Conservation (phyloP, 192 early-diverging fungal genomes). For the Thamnidium elegans region DNA sequence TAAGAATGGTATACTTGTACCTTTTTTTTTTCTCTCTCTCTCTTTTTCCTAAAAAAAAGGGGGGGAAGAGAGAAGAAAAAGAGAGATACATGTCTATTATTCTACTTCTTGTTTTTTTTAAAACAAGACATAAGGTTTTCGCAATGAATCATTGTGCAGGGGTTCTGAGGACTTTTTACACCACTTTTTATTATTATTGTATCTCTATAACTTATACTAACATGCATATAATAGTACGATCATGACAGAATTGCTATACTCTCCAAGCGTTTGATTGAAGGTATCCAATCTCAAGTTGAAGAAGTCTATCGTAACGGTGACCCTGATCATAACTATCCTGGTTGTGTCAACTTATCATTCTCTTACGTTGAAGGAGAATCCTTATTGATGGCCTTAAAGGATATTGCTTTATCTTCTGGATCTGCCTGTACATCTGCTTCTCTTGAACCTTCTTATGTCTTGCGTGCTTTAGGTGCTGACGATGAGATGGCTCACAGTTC, state of each 20-base stretch:
- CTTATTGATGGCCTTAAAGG: conserved; percentile 96
- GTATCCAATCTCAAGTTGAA: conserved; percentile 72
- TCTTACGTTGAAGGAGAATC: conserved; percentile 98
- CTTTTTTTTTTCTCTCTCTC: too few species aligned
- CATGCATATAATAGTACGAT: conserved; percentile 61
- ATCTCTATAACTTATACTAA: neutral
- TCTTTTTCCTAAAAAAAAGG: neutral
- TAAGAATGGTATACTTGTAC: too few species aligned
- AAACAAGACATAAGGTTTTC: conserved; percentile 5
- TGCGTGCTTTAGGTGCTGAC: conserved; percentile 92
- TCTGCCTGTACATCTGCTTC: conserved; percentile 96
- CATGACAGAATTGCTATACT: conserved; percentile 65
- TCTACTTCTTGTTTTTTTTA: neutral
- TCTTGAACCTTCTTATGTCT: conserved; percentile 94
- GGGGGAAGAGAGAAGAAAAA: neutral
- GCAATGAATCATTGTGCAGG: conserved; percentile 52
- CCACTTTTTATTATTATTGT: neutral
- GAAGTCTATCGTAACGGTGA: conserved; percentile 93
- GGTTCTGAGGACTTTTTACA: conserved; percentile 51
- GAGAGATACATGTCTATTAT: neutral
- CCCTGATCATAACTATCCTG: conserved; percentile 70
- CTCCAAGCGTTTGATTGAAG: conserved; percentile 75
- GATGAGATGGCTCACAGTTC: conserved; percentile 95
- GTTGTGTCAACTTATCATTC: conserved; percentile 95
- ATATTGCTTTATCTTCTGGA: conserved; percentile 93